A percentile compares a stretch with the other conserved stretches of the same genome.
Evolutionary conservation across 495 filamentous ascomycete species (phyloP).

Genomic region (Trichoderma orchidacearum): DNA sequence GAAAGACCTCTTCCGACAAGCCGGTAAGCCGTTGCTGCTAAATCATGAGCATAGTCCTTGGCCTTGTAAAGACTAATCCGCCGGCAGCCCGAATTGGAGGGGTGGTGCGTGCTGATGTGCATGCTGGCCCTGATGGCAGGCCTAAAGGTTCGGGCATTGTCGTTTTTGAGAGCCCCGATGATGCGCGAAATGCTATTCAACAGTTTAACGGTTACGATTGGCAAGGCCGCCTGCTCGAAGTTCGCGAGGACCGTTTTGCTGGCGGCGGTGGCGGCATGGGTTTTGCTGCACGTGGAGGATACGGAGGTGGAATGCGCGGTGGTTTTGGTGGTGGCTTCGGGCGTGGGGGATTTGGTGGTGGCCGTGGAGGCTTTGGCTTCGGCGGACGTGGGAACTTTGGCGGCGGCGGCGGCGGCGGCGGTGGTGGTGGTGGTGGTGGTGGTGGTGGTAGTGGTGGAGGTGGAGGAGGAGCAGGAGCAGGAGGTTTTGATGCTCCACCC

Average conservation of each 20-base stretch:
- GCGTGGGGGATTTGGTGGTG: slow-evolving; percentile 44
- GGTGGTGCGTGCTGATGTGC: slow-evolving; percentile 92
- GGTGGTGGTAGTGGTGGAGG: slow-evolving; percentile 35
- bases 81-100: slow-evolving; percentile 48
- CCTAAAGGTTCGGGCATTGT: slow-evolving; percentile 95
- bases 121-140: slow-evolving; percentile 79
- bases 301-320: slow-evolving; percentile 33
- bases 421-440: slow-evolving; percentile 26
- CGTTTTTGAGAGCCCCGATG: slow-evolving; percentile 85
- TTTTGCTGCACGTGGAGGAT: slow-evolving; percentile 35
- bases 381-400: slow-evolving; percentile 20
- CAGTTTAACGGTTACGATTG: slow-evolving; percentile 99
- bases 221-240: slow-evolving; percentile 87
- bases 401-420: slow-evolving; percentile 34
- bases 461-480: slow-evolving; percentile 23
- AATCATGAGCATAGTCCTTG: not conserved
- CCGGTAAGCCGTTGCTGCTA: slow-evolving; percentile 51
- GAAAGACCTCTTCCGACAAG: slow-evolving; percentile 97
- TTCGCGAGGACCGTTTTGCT: slow-evolving; percentile 93
- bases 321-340: slow-evolving; percentile 41
- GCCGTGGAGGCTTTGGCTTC: slow-evolving; percentile 28
- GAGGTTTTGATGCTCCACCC: slow-evolving; percentile 27
- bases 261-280: slow-evolving; percentile 39
- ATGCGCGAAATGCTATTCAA: slow-evolving; percentile 87
- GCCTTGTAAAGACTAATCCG: slow-evolving; percentile 12